phyloP scores from a whole-genome alignment of 2,329 filamentous ascomycete genomes.

The Colletotrichum melonis region DNA sequence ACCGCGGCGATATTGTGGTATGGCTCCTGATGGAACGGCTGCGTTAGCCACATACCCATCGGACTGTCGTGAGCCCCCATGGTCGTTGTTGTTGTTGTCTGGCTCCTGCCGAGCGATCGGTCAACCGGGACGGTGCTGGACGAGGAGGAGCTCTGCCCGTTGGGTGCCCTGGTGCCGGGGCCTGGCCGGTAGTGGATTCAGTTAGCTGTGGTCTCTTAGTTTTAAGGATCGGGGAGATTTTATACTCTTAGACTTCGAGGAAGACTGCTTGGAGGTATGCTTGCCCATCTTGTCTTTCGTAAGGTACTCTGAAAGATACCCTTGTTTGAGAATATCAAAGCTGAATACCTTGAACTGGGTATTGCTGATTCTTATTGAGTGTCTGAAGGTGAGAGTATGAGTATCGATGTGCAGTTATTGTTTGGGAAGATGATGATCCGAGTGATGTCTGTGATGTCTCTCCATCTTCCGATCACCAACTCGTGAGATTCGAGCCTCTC shows the following conservation, averaged over 20 bases:
- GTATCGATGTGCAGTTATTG: not conserved
- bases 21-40: conserved; percentile 29
- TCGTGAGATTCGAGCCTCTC: not conserved
- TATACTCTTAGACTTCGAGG: conserved; percentile 21
- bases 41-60: conserved; percentile 26
- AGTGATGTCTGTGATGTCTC: not conserved
- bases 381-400: not conserved
- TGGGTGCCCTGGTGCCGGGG: not conserved
- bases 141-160: not conserved
- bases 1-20: conserved; percentile 32
- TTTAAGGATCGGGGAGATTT: not conserved
- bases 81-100: not conserved
- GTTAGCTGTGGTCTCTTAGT: not conserved
- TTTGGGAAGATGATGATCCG: not conserved
- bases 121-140: conserved; percentile 19
- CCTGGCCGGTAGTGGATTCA: not conserved
- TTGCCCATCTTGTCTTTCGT: not conserved
- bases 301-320: not conserved
- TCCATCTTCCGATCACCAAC: not conserved
- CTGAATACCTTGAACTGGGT: not conserved
- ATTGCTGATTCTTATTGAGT: too few relatives aligned
- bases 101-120: conserved; percentile 14
- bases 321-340: not conserved
- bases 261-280: conserved; percentile 15
- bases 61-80: not conserved